phyloP scores from a whole-genome alignment of 495 filamentous ascomycete genomes.

The Cryomyces antarcticus region DNA sequence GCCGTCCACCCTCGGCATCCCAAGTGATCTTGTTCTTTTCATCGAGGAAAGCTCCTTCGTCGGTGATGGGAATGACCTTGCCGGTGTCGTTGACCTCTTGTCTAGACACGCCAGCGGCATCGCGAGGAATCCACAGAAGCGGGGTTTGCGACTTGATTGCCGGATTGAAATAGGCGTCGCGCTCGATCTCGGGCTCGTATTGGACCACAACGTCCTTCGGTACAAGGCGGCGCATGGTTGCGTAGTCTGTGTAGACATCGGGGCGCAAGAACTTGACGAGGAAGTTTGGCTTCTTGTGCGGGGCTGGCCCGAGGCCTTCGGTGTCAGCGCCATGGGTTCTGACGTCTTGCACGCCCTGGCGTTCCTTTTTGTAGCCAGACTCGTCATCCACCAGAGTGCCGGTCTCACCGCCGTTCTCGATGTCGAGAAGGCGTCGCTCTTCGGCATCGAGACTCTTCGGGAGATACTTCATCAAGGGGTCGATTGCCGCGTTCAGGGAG shows the following conservation, averaged over 20 bases:
- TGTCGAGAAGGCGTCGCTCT: conserved; percentile 41
- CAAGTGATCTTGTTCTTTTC: conserved; percentile 39
- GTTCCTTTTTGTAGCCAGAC: neutral
- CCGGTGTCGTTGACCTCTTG: conserved; percentile 41
- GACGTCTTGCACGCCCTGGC: neutral
- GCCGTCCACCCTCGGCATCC: conserved; percentile 21
- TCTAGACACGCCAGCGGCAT: conserved; percentile 39
- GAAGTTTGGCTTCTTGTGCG: conserved; percentile 31
- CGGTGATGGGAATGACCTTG: conserved; percentile 32
- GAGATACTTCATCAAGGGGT: conserved; percentile 64
- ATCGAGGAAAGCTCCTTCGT: conserved; percentile 44
- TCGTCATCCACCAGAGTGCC: conserved; percentile 1
- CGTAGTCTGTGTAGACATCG: conserved; percentile 54
- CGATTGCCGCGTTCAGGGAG: conserved; percentile 55
- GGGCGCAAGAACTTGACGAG: conserved; percentile 59
- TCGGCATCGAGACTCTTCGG: conserved; percentile 43
- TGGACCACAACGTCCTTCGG: conserved; percentile 32
- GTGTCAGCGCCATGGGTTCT: neutral
- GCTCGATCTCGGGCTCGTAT: conserved; percentile 33
- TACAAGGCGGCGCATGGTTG: conserved; percentile 47
- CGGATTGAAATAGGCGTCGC: conserved; percentile 44
- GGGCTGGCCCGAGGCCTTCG: conserved; percentile 6
- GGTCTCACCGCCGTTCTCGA: conserved; percentile 22
- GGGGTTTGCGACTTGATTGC: conserved; percentile 39
- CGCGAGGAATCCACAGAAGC: conserved; percentile 48